Conservation (phyloP, 495 filamentous ascomycete genomes). For the Cercophora samala region DNA sequence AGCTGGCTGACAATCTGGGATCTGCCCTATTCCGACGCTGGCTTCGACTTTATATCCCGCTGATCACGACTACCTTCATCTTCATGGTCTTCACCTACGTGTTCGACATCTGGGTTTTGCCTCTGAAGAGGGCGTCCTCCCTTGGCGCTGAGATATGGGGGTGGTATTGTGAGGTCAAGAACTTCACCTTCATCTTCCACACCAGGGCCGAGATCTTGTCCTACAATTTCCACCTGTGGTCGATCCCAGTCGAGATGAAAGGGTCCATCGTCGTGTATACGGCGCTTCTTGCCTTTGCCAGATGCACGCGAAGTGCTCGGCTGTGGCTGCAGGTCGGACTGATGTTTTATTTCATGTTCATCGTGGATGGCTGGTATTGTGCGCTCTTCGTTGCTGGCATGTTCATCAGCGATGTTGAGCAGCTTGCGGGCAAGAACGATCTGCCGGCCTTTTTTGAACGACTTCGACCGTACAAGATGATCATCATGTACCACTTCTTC, state of each 20-base stretch:
- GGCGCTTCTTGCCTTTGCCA: constrained; percentile 42
- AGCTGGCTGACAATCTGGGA: constrained; percentile 31
- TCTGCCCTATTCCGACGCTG: constrained; percentile 38
- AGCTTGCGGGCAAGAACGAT: constrained; percentile 40
- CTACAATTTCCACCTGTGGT: constrained; percentile 45
- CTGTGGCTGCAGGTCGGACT: constrained; percentile 34
- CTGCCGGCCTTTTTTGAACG: constrained; percentile 37
- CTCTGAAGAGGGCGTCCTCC: constrained; percentile 29
- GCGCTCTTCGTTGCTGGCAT: constrained; percentile 47
- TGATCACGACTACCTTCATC: constrained; percentile 47
- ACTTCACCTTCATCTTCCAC: constrained; percentile 57
- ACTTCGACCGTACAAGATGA: constrained; percentile 40
- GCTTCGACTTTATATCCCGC: constrained; percentile 34
- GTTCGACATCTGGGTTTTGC: constrained; percentile 41
- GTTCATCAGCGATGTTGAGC: constrained; percentile 49
- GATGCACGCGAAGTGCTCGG: constrained; percentile 30
- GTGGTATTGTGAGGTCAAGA: constrained; percentile 59
- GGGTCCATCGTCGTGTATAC: constrained; percentile 49
- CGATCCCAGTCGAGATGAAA: constrained; percentile 42
- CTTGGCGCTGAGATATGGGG: constrained; percentile 47
- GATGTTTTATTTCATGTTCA: constrained; percentile 44
- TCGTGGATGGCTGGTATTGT: constrained; percentile 46
- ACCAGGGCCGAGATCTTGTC: constrained; percentile 35
- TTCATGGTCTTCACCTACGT: constrained; percentile 50
- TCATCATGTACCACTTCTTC: constrained; percentile 47